Evolutionary conservation across 768 basidiomycete genomes (phyloP).

Genomic region (Hygrophoropsis aurantiaca): DNA sequence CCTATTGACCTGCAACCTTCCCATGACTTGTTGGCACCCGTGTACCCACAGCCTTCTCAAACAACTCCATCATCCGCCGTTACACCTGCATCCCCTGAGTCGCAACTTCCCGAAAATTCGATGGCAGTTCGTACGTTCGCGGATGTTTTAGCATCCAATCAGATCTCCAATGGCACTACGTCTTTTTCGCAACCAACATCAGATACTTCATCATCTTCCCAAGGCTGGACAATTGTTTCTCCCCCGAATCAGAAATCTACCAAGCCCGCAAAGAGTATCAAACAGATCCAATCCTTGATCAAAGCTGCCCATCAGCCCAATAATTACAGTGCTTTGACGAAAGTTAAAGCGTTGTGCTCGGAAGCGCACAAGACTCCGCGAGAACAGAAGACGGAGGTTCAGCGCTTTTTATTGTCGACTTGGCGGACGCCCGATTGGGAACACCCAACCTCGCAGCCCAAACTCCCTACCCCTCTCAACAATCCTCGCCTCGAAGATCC

Average conservation of each 20-base stretch:
- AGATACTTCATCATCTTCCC: constrained; percentile 17
- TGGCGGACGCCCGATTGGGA: constrained; percentile 45
- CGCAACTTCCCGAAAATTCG: constrained; percentile 30
- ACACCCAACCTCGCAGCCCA: constrained; percentile 18
- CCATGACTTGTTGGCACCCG: constrained; percentile 15
- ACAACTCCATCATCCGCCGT: constrained; percentile 17
- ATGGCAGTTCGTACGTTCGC: constrained; percentile 34
- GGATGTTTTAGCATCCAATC: constrained; percentile 30
- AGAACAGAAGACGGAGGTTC: constrained; percentile 45
- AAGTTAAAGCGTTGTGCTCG: constrained; percentile 44
- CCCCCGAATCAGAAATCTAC: constrained; percentile 12
- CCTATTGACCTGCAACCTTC: constrained; percentile 13
- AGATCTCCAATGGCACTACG: constrained; percentile 14
- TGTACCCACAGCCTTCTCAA: constrained; percentile 19
- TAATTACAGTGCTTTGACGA: constrained; percentile 39
- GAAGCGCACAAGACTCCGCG: constrained; percentile 44
- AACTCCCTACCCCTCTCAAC: constrained; percentile 25
- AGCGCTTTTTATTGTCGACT: constrained; percentile 39
- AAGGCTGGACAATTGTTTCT: constrained; percentile 23
- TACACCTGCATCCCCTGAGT: constrained; percentile 33
- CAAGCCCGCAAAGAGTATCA: constrained; percentile 36
- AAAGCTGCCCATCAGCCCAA: constrained; percentile 42
- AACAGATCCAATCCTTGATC: constrained; percentile 43
- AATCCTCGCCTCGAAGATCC: constrained; percentile 50
- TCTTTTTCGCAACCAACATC: constrained; percentile 16